Evolutionary conservation across 2,329 filamentous ascomycete species (phyloP), one percentile per base, ranked within the genome.

Genomic region (Clonostachys rosea): DNA sequence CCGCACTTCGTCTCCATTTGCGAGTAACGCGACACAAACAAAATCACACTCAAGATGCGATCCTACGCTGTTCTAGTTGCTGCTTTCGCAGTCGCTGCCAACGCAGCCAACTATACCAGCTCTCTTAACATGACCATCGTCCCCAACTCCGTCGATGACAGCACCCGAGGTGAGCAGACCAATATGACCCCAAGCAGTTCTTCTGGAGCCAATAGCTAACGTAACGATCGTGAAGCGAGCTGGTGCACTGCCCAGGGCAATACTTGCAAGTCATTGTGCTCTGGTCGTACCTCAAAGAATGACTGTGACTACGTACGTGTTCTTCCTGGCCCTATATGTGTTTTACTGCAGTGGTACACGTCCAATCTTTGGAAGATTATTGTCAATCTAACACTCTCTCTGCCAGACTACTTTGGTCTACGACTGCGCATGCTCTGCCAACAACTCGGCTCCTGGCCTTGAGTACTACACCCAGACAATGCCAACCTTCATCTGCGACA

Each of bases 231-330:
- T 45, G 49, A 50, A 79, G 77, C 71, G 42, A 47, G 56, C 16
- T 81, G 77, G 78, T 82, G 78, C 61, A 59, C 57, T 45, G 75
- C 68, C 40, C 66, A 82, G 67, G 62, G 60, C 49, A 72, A 77
- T 60, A 74, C 70, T 37, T 82, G 78, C 65, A 50, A 51, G 42
- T 62, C 62, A 20, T 70, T 82, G 39, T 82, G 78, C 65, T 60
- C 59, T 46, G 49, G 55, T 47, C 53, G 58, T 46, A 60, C 66
- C 17, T 52, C 59, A 6, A 51, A 50, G 46, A 79, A 81, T 60
- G 55, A 58, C 47, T 82, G 78, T 60, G 53, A 62, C 17, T 53
- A 64, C 48, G 78, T 82, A 65, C 52, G 75, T 61, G 44, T 5
- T 30, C 40, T 39, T n/a, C 36, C 14, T 30, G 8, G 24, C 24